Conservation (phyloP, 257 asterid genomes). For the Misopates orontium region DNA sequence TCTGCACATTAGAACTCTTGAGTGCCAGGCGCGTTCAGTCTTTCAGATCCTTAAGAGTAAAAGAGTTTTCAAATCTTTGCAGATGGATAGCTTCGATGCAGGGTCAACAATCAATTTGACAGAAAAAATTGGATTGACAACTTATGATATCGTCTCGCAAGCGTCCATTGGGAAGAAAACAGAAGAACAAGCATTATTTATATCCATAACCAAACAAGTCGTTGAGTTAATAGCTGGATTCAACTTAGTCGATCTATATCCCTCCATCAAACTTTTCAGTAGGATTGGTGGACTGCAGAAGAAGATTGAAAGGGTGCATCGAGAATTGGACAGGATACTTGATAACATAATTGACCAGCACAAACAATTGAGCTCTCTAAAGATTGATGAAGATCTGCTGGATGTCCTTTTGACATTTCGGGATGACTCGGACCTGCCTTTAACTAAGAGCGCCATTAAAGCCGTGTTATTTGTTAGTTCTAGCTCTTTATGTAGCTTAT, state of each 20-base stretch:
- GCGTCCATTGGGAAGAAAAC: constrained; percentile 39
- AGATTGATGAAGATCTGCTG: constrained; percentile 5
- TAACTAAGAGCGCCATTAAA: constrained; percentile 12
- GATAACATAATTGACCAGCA: constrained; percentile 29
- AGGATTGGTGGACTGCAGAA: constrained; percentile 33
- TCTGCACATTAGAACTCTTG: constrained; percentile 28
- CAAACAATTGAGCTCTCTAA: not conserved
- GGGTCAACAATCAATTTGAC: constrained; percentile 34
- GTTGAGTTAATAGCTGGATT: constrained; percentile 27
- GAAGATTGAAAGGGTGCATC: constrained; percentile 23
- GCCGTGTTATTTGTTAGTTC: constrained; percentile 25
- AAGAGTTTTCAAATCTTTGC: constrained; percentile 17
- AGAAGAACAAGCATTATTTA: constrained; percentile 27
- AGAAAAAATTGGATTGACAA: not conserved
- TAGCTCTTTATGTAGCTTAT: no score
- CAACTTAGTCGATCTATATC: constrained; percentile 20
- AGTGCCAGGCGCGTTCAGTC: constrained; percentile 25
- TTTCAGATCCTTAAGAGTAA: constrained; percentile 26
- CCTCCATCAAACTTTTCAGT: constrained; percentile 22
- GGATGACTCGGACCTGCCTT: constrained; percentile 1
- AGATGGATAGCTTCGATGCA: constrained; percentile 21
- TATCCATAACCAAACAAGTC: constrained; percentile 1
- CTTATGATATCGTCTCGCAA: constrained; percentile 19
- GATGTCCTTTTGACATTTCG: constrained; percentile 27
- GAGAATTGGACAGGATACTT: constrained; percentile 23